Conservation (phyloP, 164 flowering plant species). For the Umbellularia californica region DNA sequence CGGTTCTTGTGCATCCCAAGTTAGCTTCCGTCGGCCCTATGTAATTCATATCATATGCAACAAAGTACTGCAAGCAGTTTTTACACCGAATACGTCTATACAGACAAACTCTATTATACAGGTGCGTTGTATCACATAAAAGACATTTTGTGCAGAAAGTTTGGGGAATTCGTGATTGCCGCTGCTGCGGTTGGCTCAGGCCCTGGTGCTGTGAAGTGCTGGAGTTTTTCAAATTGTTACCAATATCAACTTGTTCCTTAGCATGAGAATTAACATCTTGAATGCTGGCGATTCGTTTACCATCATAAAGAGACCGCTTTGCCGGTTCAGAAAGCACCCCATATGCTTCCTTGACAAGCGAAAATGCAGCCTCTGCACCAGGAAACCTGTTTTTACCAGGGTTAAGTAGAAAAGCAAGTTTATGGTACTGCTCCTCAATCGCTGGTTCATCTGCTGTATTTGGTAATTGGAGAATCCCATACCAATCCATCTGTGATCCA, state of each 20-base stretch:
- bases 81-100: conserved; percentile 27
- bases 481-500: conserved; percentile 71
- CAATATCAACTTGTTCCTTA: conserved; percentile 17
- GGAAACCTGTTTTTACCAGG: conserved; percentile 83
- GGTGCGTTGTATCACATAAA: conserved; percentile 26
- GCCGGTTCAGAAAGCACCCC: conserved; percentile 47
- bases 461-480: conserved; percentile 63
- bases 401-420: conserved; percentile 70
- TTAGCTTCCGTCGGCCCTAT: conserved; percentile 15
- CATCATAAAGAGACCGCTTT: conserved; percentile 44
- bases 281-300: conserved; percentile 25
- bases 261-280: conserved; percentile 8
- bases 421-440: conserved; percentile 73
- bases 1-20: neutral
- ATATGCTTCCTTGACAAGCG: conserved; percentile 75
- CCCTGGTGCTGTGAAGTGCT: conserved; percentile 9
- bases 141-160: conserved; percentile 40
- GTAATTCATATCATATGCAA: conserved; percentile 25
- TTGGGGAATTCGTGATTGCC: conserved; percentile 11
- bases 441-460: conserved; percentile 56
- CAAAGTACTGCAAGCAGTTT: conserved; percentile 23
- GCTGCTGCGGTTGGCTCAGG: conserved; percentile 24
- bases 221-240: conserved; percentile 11
- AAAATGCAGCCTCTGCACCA: conserved; percentile 90
- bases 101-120: conserved; percentile 21